A percentile compares a stretch with the other conserved stretches of the same genome.
These are phyloP conservation scores for Penicillium argentinense DNA, from an alignment of 495 filamentous ascomycete species.

Conservation along the genomic window DNA sequence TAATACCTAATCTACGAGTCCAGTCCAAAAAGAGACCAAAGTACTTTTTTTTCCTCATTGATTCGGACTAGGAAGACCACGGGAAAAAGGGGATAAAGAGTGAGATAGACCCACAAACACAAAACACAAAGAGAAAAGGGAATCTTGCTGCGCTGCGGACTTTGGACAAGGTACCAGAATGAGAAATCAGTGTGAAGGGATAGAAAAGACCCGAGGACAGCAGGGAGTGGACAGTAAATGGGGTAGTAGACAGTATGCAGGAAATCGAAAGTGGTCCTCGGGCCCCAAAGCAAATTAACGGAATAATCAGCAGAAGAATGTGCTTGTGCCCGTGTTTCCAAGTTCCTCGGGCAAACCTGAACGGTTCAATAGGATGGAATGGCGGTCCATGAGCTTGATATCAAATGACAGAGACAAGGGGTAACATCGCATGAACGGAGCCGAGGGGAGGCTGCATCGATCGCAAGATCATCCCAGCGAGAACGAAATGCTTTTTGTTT, in stretches of 20 bases:
- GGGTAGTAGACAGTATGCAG: too few species aligned
- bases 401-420: too few species aligned
- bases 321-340: too few species aligned
- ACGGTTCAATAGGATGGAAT: too few species aligned
- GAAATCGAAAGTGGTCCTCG: too few species aligned
- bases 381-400: too few species aligned
- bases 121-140: slow-evolving; percentile 40
- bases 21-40: slow-evolving; percentile 7
- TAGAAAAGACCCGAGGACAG: slow-evolving; percentile 17
- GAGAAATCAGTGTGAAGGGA: slow-evolving; percentile 17
- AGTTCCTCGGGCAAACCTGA: too few species aligned
- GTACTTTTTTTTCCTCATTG: slow-evolving; percentile 42
- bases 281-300: too few species aligned
- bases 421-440: too few species aligned
- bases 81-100: slow-evolving; percentile 25
- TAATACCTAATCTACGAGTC: neutral
- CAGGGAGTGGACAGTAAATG: slow-evolving; percentile 17
- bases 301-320: slow-evolving; percentile 12
- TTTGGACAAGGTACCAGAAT: slow-evolving; percentile 42
- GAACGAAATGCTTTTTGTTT: slow-evolving; percentile 1
- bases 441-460: too few species aligned
- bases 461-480: too few species aligned
- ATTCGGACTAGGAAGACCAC: slow-evolving; percentile 34
- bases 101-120: slow-evolving; percentile 29
- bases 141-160: slow-evolving; percentile 47